A percentile compares a stretch with the other conserved stretches of the same genome.
Conservation (phyloP, 2,329 filamentous ascomycete genomes). For the Alternaria sp. region DNA sequence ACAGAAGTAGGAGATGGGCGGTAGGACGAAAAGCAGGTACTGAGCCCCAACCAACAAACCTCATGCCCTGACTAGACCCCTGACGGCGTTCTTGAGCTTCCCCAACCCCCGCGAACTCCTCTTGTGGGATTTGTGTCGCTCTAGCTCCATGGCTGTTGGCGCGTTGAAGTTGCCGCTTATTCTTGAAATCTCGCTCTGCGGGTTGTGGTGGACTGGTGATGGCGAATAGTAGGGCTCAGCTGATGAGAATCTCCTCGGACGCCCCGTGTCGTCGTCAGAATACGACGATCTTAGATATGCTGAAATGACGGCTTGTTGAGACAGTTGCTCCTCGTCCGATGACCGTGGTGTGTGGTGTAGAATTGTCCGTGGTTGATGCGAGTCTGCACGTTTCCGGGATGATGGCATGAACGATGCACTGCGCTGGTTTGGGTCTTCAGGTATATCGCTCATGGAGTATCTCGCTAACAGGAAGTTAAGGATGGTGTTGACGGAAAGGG, state of each 20-base stretch:
- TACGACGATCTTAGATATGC: slow-evolving; percentile 10
- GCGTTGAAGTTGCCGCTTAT: slow-evolving; percentile 37
- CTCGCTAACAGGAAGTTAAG: slow-evolving; percentile 2
- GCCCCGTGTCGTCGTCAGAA: slow-evolving; percentile 6
- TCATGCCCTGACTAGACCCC: slow-evolving; percentile 19
- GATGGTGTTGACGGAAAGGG: background rate
- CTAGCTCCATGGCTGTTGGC: slow-evolving; percentile 33
- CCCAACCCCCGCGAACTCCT: slow-evolving; percentile 17
- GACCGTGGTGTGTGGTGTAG: background rate
- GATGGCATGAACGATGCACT: background rate
- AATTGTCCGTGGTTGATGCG: slow-evolving; percentile 11
- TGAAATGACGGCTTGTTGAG: slow-evolving; percentile 6
- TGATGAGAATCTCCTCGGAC: slow-evolving; percentile 12
- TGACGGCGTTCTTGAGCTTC: slow-evolving; percentile 22
- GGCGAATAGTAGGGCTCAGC: slow-evolving; percentile 9
- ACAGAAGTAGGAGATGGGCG: background rate
- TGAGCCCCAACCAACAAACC: background rate
- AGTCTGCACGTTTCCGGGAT: slow-evolving; percentile 20
- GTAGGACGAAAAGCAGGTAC: slow-evolving; percentile 5
- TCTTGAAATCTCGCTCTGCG: slow-evolving; percentile 18
- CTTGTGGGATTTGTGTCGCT: slow-evolving; percentile 20
- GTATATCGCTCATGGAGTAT: slow-evolving; percentile 8
- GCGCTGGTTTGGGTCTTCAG: slow-evolving; percentile 2
- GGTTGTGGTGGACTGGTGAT: slow-evolving; percentile 5
- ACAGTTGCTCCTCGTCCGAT: slow-evolving; percentile 3